Percentiles rank a stretch among this genome's conserved stretches.
phyloP scores from a whole-genome alignment of 768 basidiomycete species.

The Podaxis mareebaensis region DNA sequence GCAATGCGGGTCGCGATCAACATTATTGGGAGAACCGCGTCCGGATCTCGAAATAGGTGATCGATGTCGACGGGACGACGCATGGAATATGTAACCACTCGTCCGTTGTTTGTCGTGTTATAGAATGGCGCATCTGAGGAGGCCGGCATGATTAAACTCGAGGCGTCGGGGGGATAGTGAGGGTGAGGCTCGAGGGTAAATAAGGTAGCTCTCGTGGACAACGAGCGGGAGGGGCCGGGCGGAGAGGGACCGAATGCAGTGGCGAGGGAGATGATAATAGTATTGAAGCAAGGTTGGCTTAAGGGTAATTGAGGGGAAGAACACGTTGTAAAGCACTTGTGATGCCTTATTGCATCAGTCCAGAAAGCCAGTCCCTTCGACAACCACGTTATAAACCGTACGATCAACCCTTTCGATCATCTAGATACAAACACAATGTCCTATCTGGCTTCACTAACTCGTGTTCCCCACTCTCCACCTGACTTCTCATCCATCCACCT shows the following conservation, averaged over 20 bases:
- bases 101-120: neutral
- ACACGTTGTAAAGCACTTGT: constrained; percentile 13
- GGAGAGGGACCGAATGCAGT: neutral
- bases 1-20: constrained; percentile 9
- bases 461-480: constrained; percentile 11
- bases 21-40: constrained; percentile 8
- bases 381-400: constrained; percentile 9
- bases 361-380: constrained; percentile 1
- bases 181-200: neutral
- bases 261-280: constrained; percentile 5
- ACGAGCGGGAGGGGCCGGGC: neutral
- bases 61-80: constrained; percentile 17
- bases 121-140: neutral
- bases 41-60: constrained; percentile 14
- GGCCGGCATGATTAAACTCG: neutral
- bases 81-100: constrained; percentile 13
- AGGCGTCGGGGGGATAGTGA: neutral
- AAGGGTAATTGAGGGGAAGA: constrained; percentile 9
- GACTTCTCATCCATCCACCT: neutral
- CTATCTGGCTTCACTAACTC: constrained; percentile 4
- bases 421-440: constrained; percentile 1
- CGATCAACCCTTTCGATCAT: constrained; percentile 8
- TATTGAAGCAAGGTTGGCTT: constrained; percentile 11
- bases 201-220: neutral
- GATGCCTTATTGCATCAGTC: constrained; percentile 6